Conservation (phyloP, 1,139 yeast species). For the Yamadazyma spencermartinsiae region DNA sequence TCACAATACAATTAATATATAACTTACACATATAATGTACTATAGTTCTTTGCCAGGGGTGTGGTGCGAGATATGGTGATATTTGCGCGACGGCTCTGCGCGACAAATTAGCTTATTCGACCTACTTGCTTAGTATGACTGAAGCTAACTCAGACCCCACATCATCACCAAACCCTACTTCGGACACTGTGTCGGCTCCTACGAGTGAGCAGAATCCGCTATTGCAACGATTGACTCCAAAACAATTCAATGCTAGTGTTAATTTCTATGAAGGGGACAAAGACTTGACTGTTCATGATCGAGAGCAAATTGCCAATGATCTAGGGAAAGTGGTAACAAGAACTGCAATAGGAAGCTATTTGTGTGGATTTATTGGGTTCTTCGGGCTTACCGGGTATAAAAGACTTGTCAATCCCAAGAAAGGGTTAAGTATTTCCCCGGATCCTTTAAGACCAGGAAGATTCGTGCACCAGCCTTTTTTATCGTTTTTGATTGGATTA, state of each 20-base stretch:
- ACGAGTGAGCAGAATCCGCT: constrained; percentile 25
- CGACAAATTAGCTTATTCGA: too few relatives aligned
- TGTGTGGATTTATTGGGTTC: constrained; percentile 25
- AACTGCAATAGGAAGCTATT: constrained; percentile 29
- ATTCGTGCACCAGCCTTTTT: constrained; percentile 32
- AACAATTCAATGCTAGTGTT: constrained; percentile 39
- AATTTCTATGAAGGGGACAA: constrained; percentile 47
- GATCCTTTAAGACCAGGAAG: constrained; percentile 5
- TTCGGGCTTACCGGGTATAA: constrained; percentile 28
- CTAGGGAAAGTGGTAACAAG: constrained; percentile 27
- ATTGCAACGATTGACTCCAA: constrained; percentile 29
- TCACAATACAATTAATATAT: too few relatives aligned
- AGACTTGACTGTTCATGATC: constrained; percentile 29
- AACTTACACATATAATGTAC: too few relatives aligned
- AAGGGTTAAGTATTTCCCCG: constrained; percentile 3
- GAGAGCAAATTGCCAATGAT: constrained; percentile 32
- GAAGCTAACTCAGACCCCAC: too few relatives aligned
- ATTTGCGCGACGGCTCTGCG: too few relatives aligned
- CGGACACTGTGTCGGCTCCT: background rate
- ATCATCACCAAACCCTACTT: too few relatives aligned
- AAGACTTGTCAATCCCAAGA: constrained; percentile 8
- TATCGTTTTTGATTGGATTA: constrained; percentile 35
- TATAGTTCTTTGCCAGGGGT: too few relatives aligned
- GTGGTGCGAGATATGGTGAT: too few relatives aligned
- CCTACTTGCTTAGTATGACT: too few relatives aligned